Evolutionary conservation across 1,139 yeast genomes (phyloP), one percentile per base, ranked within the genome.

Genomic region (Candida gigantensis): DNA sequence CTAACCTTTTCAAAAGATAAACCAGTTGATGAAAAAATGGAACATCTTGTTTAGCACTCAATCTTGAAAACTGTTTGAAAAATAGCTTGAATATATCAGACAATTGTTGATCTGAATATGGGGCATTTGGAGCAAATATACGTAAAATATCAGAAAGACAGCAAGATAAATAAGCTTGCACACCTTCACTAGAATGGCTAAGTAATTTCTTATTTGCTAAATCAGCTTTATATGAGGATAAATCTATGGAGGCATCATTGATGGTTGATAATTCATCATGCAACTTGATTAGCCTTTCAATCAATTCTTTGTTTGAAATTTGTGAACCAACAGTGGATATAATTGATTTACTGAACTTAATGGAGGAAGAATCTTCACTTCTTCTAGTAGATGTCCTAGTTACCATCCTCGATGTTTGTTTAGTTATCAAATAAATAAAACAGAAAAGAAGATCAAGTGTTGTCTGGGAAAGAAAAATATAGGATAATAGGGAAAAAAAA

Each of bases 111-210:
- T 80, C 79, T 2, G 86, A 79, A 58, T 75, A 89, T 5, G 97
- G 97, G 4, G 97, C 96, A 58, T 89, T 87, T 0, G 97, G 97
- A 0, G 96, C 97, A 54, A 73, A 83, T 8, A 89, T 60, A 42
- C 96, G 71, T 29, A 90, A 60, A 10, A 90, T 67, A 55, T 89
- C 96, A 3, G 90, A 74, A 8, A 89, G 49, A 44, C 94, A 81
- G 52, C 95, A 84, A 12, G 94, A 81, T 2, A 76, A 74, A 42
- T 72, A 78, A 0, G 90, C 81, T 47, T 81, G 84, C 3, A 89
- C 81, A 3, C 95, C 95, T 3, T 60, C 47, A 51, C 87, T 88
- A 36, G 77, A 65, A 51, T 84, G 84, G 27, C 64, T 68, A 7
- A 85, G 46, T 14, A 87, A 61, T 49, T 81, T 84, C 41, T 72